Evolutionary conservation across 768 basidiomycete species (phyloP), one percentile per base, ranked within the genome.

Genomic region (Gloeostereum incarnatum): DNA sequence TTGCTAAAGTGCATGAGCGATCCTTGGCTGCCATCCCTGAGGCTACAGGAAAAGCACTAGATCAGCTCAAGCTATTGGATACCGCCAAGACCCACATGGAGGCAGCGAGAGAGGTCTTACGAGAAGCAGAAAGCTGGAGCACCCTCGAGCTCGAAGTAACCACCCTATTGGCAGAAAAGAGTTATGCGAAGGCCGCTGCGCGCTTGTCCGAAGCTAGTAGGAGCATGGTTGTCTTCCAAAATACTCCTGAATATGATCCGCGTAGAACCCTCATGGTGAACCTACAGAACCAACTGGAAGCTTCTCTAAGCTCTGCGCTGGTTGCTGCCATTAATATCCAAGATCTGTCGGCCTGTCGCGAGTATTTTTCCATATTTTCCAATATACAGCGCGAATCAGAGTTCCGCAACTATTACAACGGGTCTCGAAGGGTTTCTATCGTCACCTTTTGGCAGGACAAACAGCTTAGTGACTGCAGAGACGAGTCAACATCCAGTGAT

Each of bases 41-140:
- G 24, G 68, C 69, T 35, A 92, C 84, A 1, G 69, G 68, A 35
- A 61, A 61, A 3, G 81, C 83, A 3, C 66, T 98, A 42, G 80
- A 89, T 39, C 73, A 74, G 23, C 62, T 99, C n/a, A 76, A 78
- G 38, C 67, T 79, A 31, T 69, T 98, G 27, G 91, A 98, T 57
- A 76, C 73, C 7, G 71, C 92, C 20, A 96, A 91, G 53, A 65
- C 64, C 17, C 69, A 83, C 16, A 92, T 99, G 89, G 90, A 92
- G 54, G 78, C 80, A 0, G 74, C 90, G 1, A 69, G 92, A 23
- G 90, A 90, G 45, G 91, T 97, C 13, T 61, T 98, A 24, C 77
- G 82, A 18, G 94, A 98, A 54, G 93, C 96, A 9, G 93, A 98
- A 65, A 88, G 83, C 47, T 99, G 96, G 96, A 87, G 83, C 41